Percentiles rank a stretch among this genome's conserved stretches.
Conservation (phyloP, 2,329 filamentous ascomycete species). For the Rutstroemia sp. region DNA sequence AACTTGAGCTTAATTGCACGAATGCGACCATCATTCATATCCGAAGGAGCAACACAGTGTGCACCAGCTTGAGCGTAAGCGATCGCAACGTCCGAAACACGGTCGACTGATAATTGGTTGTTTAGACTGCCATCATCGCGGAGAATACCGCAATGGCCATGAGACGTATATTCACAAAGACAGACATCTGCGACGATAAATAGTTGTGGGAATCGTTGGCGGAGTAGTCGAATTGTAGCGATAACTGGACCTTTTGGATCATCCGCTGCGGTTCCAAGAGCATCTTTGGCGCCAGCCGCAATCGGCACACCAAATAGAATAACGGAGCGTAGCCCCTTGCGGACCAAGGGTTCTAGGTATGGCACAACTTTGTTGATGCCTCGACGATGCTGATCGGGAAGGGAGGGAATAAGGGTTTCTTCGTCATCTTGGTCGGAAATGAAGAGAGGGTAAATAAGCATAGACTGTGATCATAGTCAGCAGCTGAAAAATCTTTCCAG, state of each 20-base stretch:
- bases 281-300: conserved; percentile 74
- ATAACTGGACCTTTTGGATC: conserved; percentile 92
- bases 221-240: conserved; percentile 73
- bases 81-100: conserved; percentile 94
- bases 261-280: conserved; percentile 84
- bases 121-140: conserved; percentile 88
- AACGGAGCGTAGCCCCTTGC: conserved; percentile 84
- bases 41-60: conserved; percentile 92
- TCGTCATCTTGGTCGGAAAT: conserved; percentile 92
- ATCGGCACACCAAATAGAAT: conserved; percentile 95
- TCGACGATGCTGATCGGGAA: conserved; percentile 83
- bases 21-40: conserved; percentile 98
- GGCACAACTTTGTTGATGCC: conserved; percentile 80
- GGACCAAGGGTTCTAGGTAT: conserved; percentile 78
- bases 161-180: conserved; percentile 96
- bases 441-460: conserved; percentile 98
- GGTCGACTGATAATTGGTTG: conserved; percentile 87
- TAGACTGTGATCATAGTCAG: conserved; percentile 53
- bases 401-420: conserved; percentile 79
- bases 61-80: conserved; percentile 93
- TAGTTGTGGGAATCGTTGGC: conserved; percentile 77
- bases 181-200: conserved; percentile 93
- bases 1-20: conserved; percentile 97
- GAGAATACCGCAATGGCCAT: conserved; percentile 95
- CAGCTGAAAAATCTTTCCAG: conserved; percentile 3